phyloP scores from a whole-genome alignment of 345 rosid species.

The Punica granatum region DNA sequence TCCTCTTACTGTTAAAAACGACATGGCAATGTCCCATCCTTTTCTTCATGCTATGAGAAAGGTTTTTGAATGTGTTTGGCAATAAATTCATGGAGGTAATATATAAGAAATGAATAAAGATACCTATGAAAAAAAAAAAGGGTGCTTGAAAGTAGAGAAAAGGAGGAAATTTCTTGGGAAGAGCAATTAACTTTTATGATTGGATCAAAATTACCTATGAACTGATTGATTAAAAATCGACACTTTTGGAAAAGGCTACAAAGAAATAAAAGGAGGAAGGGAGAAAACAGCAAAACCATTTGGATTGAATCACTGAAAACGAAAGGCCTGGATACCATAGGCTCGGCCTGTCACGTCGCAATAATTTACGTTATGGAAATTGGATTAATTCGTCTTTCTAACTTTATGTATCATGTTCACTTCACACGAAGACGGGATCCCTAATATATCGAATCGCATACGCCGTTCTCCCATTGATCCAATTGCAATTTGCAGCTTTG shows the following conservation, averaged over 20 bases:
- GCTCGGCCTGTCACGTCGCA: not conserved
- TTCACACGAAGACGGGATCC: too few species aligned
- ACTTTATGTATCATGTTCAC: too few species aligned
- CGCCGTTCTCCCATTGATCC: too few species aligned
- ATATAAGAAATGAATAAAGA: not conserved
- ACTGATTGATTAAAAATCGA: not conserved
- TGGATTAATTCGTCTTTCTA: not conserved
- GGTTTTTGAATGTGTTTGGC: not conserved
- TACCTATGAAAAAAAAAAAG: not conserved
- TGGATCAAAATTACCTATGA: not conserved
- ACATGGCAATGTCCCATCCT: not conserved
- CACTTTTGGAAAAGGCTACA: not conserved
- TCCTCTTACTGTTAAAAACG: not conserved
- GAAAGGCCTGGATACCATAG: not conserved
- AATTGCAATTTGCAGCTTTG: too few species aligned
- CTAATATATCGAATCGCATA: too few species aligned
- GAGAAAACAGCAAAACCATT: not conserved
- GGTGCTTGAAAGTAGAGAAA: not conserved
- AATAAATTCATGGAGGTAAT: not conserved
- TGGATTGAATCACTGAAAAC: not conserved
- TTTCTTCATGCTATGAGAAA: not conserved
- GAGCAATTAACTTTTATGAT: slow-evolving; percentile 1
- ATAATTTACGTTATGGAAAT: not conserved
- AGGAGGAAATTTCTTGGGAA: not conserved
- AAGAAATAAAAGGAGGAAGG: not conserved